Evolutionary conservation across 129 eudicot species (phyloP).

Genomic region (Escallonia rubra): DNA sequence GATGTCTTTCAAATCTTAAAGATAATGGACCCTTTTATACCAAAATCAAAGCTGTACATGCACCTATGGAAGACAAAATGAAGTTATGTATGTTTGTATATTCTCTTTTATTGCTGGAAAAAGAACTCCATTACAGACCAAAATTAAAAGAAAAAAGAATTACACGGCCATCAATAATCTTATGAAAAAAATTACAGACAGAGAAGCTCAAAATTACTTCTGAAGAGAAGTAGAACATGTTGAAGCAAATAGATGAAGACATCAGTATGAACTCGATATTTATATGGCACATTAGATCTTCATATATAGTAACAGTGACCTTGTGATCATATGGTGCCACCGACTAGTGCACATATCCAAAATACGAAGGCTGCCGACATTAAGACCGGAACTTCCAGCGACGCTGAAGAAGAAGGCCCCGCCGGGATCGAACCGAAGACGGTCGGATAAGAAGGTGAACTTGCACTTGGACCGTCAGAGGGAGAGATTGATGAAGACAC

Average conservation of each 20-base stretch:
- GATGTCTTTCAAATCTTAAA: no score
- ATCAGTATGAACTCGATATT: background rate
- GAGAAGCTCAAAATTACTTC: background rate
- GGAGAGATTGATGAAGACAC: conserved; percentile 39
- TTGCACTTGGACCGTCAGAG: conserved; percentile 40
- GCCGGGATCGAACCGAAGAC: conserved; percentile 82
- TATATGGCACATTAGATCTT: background rate
- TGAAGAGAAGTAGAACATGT: background rate
- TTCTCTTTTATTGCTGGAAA: no score
- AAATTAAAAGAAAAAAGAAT: no score
- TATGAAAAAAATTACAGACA: background rate
- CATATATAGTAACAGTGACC: background rate
- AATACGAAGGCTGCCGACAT: conserved; percentile 27
- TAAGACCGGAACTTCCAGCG: conserved; percentile 19
- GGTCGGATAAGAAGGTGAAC: conserved; percentile 63
- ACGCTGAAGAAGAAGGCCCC: conserved; percentile 36
- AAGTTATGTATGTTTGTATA: no score
- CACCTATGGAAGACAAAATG: no score
- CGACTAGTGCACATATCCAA: conserved; percentile 32
- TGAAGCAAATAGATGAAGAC: background rate
- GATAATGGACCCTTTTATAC: no score
- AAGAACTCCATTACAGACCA: no score
- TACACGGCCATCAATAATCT: no score
- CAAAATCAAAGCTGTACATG: no score
- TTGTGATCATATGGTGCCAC: conserved; percentile 17